Conservation (phyloP, 495 filamentous ascomycete species). For the Amniculicola lignicola region DNA sequence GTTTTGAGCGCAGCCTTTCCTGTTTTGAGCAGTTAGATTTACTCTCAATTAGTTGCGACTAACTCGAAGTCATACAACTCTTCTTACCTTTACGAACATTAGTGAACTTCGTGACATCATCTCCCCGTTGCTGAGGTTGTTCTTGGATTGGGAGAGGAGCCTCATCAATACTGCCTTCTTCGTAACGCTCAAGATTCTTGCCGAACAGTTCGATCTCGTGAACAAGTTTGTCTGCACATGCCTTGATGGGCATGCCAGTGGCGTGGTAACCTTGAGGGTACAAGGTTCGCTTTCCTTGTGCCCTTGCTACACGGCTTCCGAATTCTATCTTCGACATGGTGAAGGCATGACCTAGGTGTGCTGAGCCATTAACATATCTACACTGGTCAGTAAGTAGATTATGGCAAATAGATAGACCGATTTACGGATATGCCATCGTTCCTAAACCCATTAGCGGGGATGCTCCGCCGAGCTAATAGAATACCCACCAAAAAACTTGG, state of each 20-base stretch:
- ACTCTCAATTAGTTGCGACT: too few species aligned
- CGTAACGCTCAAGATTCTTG: constrained; percentile 71
- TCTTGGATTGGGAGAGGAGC: constrained; percentile 41
- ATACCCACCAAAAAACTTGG: too few species aligned
- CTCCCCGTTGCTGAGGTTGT: constrained; percentile 56
- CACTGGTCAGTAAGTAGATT: too few species aligned
- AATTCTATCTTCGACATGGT: constrained; percentile 90
- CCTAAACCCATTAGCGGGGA: too few species aligned
- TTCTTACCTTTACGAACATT: too few species aligned
- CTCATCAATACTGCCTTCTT: constrained; percentile 50
- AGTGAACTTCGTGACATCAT: constrained; percentile 85
- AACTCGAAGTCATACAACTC: too few species aligned
- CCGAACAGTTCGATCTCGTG: constrained; percentile 88
- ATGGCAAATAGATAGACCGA: too few species aligned
- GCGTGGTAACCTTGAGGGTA: constrained; percentile 95
- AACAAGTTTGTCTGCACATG: constrained; percentile 84
- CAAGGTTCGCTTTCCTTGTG: constrained; percentile 82
- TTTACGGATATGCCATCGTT: constrained; percentile 64
- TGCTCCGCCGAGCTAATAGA: too few species aligned
- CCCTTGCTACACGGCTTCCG: constrained; percentile 72
- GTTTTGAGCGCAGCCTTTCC: constrained; percentile 87
- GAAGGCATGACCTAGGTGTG: constrained; percentile 90
- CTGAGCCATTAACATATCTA: constrained; percentile 93
- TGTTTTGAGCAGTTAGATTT: too few species aligned
- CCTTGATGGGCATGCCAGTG: constrained; percentile 98